Evolutionary conservation across 495 filamentous ascomycete genomes (phyloP), one percentile per base, ranked within the genome.

Genomic region (Viridothelium virens): DNA sequence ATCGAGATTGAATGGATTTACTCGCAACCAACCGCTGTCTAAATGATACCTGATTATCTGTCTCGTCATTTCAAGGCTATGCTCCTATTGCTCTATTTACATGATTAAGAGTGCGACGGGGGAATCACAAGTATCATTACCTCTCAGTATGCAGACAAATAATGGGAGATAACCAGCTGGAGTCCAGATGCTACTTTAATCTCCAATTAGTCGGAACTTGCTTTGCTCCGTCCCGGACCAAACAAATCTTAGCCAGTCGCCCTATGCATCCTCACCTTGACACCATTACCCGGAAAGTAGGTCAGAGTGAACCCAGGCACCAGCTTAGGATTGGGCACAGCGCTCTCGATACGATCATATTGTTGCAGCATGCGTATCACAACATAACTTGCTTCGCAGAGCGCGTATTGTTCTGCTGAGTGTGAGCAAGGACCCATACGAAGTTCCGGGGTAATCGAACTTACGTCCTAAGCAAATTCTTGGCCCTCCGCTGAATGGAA

Each of bases 401-500:
- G 62, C 9, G 70, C 70, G 53, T 63, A 71, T 61, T 69, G 67
- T 56, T 71, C 65, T 44, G 41, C 38, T 4, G 3, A 33, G 11
- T 41, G 63, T 38, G n/a, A 48, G 62, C 36, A 18, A 6, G 9
- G 33, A 14, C 33, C 41, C 41, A 6, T 16, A 9, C 18, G 38
- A 3, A 10, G 5, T 33, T 9, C 9, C 14, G 5, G 31, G 10
- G 7, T 34, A 18, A 5, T 16, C 56, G 9, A 64, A 70, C 67
- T 69, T 48, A 64, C 66, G 69, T 44, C 69, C 69, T 14, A 71
- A 34, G 56, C 69, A 71, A 33, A 69, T 65, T 46, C 69, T 66
- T 16, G 70, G 70, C 1, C 71, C 71, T n/a, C 70, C 71, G 25
- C 38, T 47, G 50, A 73, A 73, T 14, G 69, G 69, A 38, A 71